These are phyloP conservation scores for Zizania latifolia DNA, from an alignment of 176 grass and related monocot genomes.

Conservation along the genomic window DNA sequence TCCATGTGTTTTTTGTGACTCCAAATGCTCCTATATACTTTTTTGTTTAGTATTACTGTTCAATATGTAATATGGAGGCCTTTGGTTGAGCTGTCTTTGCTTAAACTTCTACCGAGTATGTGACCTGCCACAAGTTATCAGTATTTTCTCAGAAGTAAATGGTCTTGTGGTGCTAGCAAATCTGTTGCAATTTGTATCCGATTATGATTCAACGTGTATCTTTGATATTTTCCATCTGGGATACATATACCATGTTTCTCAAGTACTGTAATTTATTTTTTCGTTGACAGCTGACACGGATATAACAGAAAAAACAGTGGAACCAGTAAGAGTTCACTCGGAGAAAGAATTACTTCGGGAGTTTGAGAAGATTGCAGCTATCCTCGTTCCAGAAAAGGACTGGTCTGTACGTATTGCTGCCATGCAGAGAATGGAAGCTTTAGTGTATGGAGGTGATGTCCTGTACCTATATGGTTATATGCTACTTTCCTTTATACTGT, in stretches of 20 bases:
- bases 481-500: constrained; percentile 14
- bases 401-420: constrained; percentile 90
- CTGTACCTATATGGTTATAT: constrained; percentile 12
- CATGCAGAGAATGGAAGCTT: constrained; percentile 88
- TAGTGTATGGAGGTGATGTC: constrained; percentile 76
- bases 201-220: background rate
- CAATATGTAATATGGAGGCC: background rate
- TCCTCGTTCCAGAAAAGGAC: constrained; percentile 92
- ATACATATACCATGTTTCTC: constrained; percentile 12
- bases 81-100: background rate
- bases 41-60: background rate
- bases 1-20: background rate
- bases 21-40: background rate
- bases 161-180: background rate
- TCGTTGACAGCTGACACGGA: constrained; percentile 62
- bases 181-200: background rate
- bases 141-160: constrained; percentile 1
- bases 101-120: background rate
- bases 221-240: constrained; percentile 2
- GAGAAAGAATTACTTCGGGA: constrained; percentile 94
- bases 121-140: background rate
- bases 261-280: constrained; percentile 10
- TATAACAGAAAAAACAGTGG: constrained; percentile 75
- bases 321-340: constrained; percentile 82
- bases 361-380: constrained; percentile 85